Conservation (phyloP, 345 rosid genomes). For the Anastatica hierochuntica region DNA sequence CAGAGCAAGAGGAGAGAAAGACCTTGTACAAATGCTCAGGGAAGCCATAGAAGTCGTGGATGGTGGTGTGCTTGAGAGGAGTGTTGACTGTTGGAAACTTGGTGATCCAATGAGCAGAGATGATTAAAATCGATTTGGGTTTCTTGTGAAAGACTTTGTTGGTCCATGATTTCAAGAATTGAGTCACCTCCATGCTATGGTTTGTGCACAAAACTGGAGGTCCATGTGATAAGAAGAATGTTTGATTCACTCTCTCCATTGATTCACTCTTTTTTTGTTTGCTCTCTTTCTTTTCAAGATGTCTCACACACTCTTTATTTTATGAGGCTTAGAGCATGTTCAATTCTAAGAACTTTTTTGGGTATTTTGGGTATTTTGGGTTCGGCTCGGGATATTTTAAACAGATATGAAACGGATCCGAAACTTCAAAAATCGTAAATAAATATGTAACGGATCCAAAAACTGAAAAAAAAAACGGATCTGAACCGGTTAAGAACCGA, state of each 20-base stretch:
- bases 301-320: no score
- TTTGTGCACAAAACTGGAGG: conserved; percentile 75
- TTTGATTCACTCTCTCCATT: conserved; percentile 34
- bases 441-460: no score
- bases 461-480: no score
- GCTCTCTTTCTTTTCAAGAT: background rate
- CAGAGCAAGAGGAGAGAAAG: no score
- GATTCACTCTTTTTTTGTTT: background rate
- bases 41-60: conserved; percentile 73
- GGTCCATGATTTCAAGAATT: conserved; percentile 63
- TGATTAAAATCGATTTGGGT: conserved; percentile 62
- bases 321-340: no score
- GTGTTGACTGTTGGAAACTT: conserved; percentile 49
- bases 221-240: conserved; percentile 73
- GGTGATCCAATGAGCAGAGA: conserved; percentile 95
- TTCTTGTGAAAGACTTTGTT: conserved; percentile 22
- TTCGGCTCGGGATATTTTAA: no score
- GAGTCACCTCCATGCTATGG: conserved; percentile 52
- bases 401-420: no score
- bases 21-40: conserved; percentile 80
- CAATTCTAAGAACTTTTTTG: no score
- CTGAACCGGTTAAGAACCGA: no score
- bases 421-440: no score
- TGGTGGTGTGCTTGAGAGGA: conserved; percentile 45
- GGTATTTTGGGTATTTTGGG: no score